Evolutionary conservation across 1,284 basidiomycete species (phyloP), one percentile per base, ranked within the genome.

Genomic region (Sanghuangporus sanghuang): DNA sequence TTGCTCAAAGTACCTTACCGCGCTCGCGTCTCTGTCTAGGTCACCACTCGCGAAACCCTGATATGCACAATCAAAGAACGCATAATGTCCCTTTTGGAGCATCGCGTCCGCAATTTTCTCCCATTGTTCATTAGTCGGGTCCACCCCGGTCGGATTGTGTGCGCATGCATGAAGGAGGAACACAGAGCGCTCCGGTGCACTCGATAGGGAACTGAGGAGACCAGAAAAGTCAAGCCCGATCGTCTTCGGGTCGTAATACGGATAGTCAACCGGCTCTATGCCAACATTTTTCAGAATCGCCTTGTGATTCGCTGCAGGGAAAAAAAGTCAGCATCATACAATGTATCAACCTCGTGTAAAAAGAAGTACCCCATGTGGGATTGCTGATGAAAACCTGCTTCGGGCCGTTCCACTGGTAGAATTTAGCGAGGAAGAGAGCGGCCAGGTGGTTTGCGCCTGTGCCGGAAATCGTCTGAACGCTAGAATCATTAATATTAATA

Each of bases 391-490:
- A 94, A 66, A 96, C 78, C 69, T 83, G 82, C 69, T 87, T 87
- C 57, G 81, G 77, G 52, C 82, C 85, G 63, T 83, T 81, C 78
- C 85, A 94, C 46, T 79, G 76, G 77, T 96, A 98, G 76, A 94
- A 96, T 61, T 84, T 84, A 65, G 87, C 86, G 64, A 99, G 79
- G 81, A 99, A 98, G 55, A 93, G 78, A 1, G 89, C 95, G 36
- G 90, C 97, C 36, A 98, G 81, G 74, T 97, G 94, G 76, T 98
- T 93, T 57, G 95, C 96, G 64, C 97, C 96, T 0, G 96, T 98
- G 40, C 96, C 92, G 16, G 95, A 97, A 70, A 97, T 92, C 12
- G 95, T 96, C 77, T 98, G 95, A 48, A 92, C 89, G 70, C 88
- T 66, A 23, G 14, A 40, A 32, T 18, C 32, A 54, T 38, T n/a